Conservation (phyloP, 2,329 filamentous ascomycete genomes). For the Trichoderma simmonsii region DNA sequence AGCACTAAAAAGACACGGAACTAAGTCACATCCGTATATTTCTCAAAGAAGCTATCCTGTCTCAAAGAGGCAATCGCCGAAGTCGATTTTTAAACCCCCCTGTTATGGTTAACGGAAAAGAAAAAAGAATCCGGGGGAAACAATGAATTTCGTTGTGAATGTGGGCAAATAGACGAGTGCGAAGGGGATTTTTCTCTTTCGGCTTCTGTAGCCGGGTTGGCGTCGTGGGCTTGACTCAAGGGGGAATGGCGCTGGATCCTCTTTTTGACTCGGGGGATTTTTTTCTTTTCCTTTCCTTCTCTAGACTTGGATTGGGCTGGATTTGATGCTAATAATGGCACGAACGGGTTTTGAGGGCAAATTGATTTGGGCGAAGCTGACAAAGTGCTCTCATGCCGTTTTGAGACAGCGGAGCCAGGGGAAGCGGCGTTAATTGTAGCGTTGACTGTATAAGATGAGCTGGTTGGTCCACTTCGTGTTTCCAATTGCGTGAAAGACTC, state of each 20-base stretch:
- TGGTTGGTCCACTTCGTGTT: background rate
- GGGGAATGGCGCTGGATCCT: background rate
- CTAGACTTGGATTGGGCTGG: no score
- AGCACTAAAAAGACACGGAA: background rate
- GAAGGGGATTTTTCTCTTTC: background rate
- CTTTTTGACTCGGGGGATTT: background rate
- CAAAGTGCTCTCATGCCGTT: background rate
- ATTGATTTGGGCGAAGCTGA: background rate
- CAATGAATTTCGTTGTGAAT: background rate
- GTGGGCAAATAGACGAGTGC: background rate
- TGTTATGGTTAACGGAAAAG: background rate
- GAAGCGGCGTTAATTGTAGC: background rate
- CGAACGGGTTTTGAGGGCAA: background rate
- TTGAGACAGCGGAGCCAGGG: background rate
- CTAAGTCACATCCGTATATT: background rate
- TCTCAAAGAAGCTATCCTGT: background rate
- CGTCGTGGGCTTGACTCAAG: background rate
- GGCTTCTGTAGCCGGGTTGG: background rate
- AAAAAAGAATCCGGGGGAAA: background rate
- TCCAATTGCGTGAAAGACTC: background rate
- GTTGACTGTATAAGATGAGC: background rate
- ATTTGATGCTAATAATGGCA: background rate
- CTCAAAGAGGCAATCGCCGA: conserved; percentile 2
- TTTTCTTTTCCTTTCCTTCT: background rate
- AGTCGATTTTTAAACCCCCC: background rate